Conservation (phyloP, 352 stramenopile genomes). For the Globisporangium paddicum region DNA sequence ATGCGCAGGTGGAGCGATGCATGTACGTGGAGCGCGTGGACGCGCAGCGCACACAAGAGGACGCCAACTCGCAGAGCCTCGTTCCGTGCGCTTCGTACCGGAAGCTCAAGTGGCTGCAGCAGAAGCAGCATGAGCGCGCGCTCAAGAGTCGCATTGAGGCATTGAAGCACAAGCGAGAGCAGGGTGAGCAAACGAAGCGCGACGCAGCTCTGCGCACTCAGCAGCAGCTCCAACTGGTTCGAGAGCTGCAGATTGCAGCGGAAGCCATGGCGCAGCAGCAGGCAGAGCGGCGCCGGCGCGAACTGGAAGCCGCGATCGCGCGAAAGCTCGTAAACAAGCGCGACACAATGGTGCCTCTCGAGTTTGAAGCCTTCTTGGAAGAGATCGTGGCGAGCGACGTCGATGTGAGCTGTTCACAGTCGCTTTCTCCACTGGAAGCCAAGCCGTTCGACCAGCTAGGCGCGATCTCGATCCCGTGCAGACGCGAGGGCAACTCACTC, state of each 20-base stretch:
- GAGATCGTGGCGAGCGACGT: constrained; percentile 29
- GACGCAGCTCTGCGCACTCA: not conserved
- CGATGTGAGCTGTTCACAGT: constrained; percentile 14
- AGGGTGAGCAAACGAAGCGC: not conserved
- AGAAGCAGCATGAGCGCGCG: constrained; percentile 15
- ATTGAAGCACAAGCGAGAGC: not conserved
- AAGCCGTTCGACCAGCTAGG: constrained; percentile 31
- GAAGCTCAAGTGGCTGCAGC: constrained; percentile 38
- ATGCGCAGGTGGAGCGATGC: constrained; percentile 36
- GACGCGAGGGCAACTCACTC: constrained; percentile 57
- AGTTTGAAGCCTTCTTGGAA: constrained; percentile 26
- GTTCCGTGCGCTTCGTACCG: constrained; percentile 34
- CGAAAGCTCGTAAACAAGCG: constrained; percentile 1
- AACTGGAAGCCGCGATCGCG: constrained; percentile 8
- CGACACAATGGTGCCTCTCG: constrained; percentile 8
- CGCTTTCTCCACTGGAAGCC: constrained; percentile 3
- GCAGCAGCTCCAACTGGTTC: constrained; percentile 13
- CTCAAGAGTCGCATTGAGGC: not conserved
- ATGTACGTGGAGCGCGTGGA: constrained; percentile 33
- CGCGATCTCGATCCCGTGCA: constrained; percentile 41
- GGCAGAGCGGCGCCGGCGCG: not conserved
- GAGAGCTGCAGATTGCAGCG: constrained; percentile 14
- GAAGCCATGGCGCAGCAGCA: not conserved
- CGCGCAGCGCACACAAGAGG: constrained; percentile 8
- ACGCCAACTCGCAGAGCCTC: not conserved